Base-by-base conservation (phyloP, 2,329 filamentous ascomycete genomes). In the Dactylella cylindrospora region DNA sequence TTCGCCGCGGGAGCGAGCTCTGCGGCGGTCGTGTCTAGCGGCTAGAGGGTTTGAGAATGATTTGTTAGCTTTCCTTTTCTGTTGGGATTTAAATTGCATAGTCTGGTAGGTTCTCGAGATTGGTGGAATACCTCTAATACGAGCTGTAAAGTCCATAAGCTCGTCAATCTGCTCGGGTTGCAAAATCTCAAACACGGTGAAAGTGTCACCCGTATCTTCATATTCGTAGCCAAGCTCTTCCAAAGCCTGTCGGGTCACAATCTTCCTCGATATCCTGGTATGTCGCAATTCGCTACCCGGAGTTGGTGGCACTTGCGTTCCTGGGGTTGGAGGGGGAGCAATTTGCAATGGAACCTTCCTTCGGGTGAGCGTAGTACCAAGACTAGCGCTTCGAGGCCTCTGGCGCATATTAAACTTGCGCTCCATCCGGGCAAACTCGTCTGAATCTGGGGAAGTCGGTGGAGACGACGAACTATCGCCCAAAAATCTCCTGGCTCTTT, bases 221-320 rank as follows among this genome's bases (percentile, higher is more conserved):
- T 84, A 96, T 59, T 88, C 83, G 72, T 95, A 96, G 2, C 88
- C 88, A 70, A 84, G 75, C 69, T 85, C 78, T 67, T 94, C 84
- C 65, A 96, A 86, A 15, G 91, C 91, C 71, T 96, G 89, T 44
- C 85, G 83, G 57, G 84, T 78, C 7, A 97, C 88, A 32, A 96
- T 75, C 68, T 95, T 90, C 74, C 94, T 95, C 38, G 90, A 94
- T 67, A 97, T 88, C 74, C 96, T 90, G 0, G 91, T 97, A 35
- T 64, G 59, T 25, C 51, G 36, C 4, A 43, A 41, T 29, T 64
- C 59, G n/a, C 15, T 33, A 19, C 57, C 51, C 6, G 49, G 57
- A 3, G 49, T 49, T 5, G 33, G 32, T 15, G 57, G 50, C 9
- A 46, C 6, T 13, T 13, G 12, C 32, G 9, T 13, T n/a, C n/a